These are phyloP conservation scores for Hydnum rufescens DNA, from an alignment of 768 basidiomycete genomes.

Conservation along the genomic window DNA sequence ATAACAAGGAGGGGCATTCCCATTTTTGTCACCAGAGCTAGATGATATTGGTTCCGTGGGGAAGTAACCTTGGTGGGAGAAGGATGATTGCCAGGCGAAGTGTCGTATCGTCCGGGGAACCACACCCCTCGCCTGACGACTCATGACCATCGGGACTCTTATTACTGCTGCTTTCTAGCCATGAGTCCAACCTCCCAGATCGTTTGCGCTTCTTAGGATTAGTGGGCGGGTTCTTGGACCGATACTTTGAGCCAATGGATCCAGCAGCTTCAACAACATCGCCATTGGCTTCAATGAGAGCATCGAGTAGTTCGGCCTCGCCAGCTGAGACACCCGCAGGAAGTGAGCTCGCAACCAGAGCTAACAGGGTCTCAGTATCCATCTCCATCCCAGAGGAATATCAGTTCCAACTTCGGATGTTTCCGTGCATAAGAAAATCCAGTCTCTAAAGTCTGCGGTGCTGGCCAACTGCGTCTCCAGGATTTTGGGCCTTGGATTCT, in stretches of 20 bases:
- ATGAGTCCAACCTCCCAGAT: constrained; percentile 27
- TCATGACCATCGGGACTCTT: background rate
- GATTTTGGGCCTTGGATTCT: too few species aligned
- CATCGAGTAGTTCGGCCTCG: constrained; percentile 27
- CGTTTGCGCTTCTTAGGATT: constrained; percentile 31
- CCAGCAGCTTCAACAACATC: constrained; percentile 27
- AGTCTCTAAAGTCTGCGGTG: too few species aligned
- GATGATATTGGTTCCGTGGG: constrained; percentile 5
- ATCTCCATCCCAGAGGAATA: too few species aligned
- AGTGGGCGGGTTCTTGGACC: background rate
- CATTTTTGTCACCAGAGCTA: background rate
- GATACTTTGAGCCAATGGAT: too few species aligned
- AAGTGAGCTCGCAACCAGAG: background rate
- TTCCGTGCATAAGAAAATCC: too few species aligned
- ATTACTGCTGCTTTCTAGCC: constrained; percentile 25
- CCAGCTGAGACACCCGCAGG: background rate
- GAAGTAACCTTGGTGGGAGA: background rate
- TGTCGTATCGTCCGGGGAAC: background rate
- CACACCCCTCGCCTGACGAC: background rate
- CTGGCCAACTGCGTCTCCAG: too few species aligned
- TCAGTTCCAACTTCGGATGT: too few species aligned
- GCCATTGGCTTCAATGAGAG: constrained; percentile 36
- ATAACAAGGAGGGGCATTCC: constrained; percentile 24
- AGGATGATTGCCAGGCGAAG: constrained; percentile 3
- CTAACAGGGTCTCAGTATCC: background rate